phyloP scores from a whole-genome alignment of 2,329 filamentous ascomycete genomes.

The Capronia americana region DNA sequence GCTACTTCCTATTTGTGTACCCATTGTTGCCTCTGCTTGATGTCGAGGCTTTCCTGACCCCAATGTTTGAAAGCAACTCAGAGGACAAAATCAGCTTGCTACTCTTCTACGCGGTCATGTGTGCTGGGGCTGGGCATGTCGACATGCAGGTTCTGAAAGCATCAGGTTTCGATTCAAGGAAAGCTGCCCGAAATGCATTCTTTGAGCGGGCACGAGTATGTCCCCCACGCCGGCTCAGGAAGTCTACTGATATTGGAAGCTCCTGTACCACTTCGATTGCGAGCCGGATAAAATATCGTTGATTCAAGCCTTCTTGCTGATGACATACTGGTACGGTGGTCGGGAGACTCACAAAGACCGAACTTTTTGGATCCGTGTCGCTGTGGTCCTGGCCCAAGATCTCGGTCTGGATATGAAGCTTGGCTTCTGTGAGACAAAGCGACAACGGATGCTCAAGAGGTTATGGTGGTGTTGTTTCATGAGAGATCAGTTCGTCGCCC shows the following conservation, averaged over 20 bases:
- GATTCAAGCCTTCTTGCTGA: conserved; percentile 84
- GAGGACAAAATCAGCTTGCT: conserved; percentile 70
- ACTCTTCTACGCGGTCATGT: conserved; percentile 93
- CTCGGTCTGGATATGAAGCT: conserved; percentile 91
- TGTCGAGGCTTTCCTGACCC: conserved; percentile 62
- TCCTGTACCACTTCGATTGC: conserved; percentile 93
- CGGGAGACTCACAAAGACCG: conserved; percentile 96
- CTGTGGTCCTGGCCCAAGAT: conserved; percentile 87
- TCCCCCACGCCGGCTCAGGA: not conserved
- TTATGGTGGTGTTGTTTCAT: conserved; percentile 99
- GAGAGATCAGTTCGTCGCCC: conserved; percentile 85
- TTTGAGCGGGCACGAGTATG: conserved; percentile 26
- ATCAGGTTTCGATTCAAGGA: conserved; percentile 50
- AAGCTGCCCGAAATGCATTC: conserved; percentile 21
- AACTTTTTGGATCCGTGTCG: conserved; percentile 99
- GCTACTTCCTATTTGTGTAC: conserved; percentile 86
- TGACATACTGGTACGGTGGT: conserved; percentile 98
- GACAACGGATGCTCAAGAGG: conserved; percentile 85
- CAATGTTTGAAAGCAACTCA: conserved; percentile 63
- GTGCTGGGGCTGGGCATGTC: conserved; percentile 84
- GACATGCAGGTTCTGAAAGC: conserved; percentile 86
- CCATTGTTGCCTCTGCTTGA: conserved; percentile 91
- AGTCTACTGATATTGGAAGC: conserved; percentile 50
- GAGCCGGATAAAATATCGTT: conserved; percentile 86
- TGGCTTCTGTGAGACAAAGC: conserved; percentile 73